phyloP scores from a whole-genome alignment of 129 eudicot genomes.

The Scalesia atractyloides region DNA sequence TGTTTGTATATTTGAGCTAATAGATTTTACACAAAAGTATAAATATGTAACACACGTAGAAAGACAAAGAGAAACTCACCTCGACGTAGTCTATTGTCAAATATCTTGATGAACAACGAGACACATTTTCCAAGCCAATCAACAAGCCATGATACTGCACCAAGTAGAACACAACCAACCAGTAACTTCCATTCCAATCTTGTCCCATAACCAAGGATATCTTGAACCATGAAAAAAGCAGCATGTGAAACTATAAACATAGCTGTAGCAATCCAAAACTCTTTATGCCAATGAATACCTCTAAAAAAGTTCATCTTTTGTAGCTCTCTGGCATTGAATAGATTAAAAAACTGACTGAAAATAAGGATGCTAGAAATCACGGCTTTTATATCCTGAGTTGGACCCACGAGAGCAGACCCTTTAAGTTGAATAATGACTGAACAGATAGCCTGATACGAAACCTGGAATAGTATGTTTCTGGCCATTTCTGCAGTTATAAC shows the following conservation, averaged over 20 bases:
- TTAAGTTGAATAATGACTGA: conserved; percentile 21
- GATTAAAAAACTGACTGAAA: conserved; percentile 40
- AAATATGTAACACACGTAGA: neutral
- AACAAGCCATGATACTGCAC: conserved; percentile 25
- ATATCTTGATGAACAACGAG: conserved; percentile 11
- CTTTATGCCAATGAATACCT: conserved; percentile 27
- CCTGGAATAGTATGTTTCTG: conserved; percentile 41
- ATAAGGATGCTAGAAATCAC: conserved; percentile 31
- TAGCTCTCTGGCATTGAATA: conserved; percentile 41
- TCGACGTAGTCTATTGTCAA: neutral
- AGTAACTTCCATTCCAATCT: conserved; percentile 31
- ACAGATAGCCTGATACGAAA: conserved; percentile 26
- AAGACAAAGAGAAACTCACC: neutral
- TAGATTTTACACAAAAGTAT: neutral
- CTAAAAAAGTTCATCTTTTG: conserved; percentile 33
- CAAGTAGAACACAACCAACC: conserved; percentile 33
- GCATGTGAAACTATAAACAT: conserved; percentile 15
- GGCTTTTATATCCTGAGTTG: conserved; percentile 1
- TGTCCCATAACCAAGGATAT: conserved; percentile 12
- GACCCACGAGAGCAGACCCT: conserved; percentile 23
- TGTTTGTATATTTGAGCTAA: neutral
- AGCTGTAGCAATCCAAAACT: conserved; percentile 18
- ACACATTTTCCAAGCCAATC: conserved; percentile 40
- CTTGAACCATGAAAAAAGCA: conserved; percentile 19
- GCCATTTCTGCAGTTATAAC: conserved; percentile 33